A percentile compares a stretch with the other conserved stretches of the same genome.
These are phyloP conservation scores for Cladophialophora yegresii DNA, from an alignment of 2,329 filamentous ascomycete genomes.

Conservation along the genomic window DNA sequence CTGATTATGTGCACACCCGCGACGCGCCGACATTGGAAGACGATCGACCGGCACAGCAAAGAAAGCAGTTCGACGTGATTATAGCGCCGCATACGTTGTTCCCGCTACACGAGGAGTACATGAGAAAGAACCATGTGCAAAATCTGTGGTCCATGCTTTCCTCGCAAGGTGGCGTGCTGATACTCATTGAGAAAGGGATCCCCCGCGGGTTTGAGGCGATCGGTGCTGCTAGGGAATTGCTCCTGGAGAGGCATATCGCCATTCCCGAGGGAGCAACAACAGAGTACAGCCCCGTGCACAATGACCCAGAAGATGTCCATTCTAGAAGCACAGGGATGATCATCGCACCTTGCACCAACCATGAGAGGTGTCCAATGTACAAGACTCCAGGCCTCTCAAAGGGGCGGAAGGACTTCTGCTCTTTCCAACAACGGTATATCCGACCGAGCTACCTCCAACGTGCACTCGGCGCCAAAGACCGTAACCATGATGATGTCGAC, in stretches of 20 bases:
- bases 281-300: slow-evolving; percentile 37
- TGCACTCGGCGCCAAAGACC: slow-evolving; percentile 65
- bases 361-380: slow-evolving; percentile 88
- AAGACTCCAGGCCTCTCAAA: slow-evolving; percentile 65
- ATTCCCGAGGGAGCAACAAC: slow-evolving; percentile 44
- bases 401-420: slow-evolving; percentile 86
- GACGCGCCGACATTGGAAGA: slow-evolving; percentile 62
- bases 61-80: slow-evolving; percentile 86
- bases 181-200: slow-evolving; percentile 87
- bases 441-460: slow-evolving; percentile 79
- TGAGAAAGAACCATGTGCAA: slow-evolving; percentile 76
- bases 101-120: slow-evolving; percentile 70
- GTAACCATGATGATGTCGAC: slow-evolving; percentile 85
- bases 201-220: slow-evolving; percentile 91
- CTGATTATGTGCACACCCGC: slow-evolving; percentile 73
- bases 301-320: slow-evolving; percentile 38
- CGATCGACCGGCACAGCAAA: slow-evolving; percentile 53
- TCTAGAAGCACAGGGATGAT: slow-evolving; percentile 61
- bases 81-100: slow-evolving; percentile 84
- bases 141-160: slow-evolving; percentile 88
- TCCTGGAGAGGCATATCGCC: slow-evolving; percentile 74
- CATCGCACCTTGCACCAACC: slow-evolving; percentile 76
- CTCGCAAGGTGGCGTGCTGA: slow-evolving; percentile 79
- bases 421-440: slow-evolving; percentile 85
- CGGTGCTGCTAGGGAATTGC: slow-evolving; percentile 75